Evolutionary conservation across 306 rosid species (phyloP).

Genomic region (Echinosophora koreensis): DNA sequence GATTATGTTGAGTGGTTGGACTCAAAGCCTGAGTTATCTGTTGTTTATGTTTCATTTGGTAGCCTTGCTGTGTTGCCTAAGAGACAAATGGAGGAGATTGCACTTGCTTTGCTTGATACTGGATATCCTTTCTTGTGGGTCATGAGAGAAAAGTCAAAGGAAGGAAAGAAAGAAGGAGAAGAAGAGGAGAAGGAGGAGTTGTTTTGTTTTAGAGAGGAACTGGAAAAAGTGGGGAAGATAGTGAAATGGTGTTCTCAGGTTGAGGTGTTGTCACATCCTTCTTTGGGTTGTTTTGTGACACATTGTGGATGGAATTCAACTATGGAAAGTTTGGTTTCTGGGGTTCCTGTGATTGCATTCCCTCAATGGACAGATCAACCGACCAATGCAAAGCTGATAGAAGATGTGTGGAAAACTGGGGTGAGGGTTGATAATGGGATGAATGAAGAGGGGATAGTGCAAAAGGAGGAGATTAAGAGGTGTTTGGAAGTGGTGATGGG

Average conservation of each 20-base stretch:
- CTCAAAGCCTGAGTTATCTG: slow-evolving; percentile 52
- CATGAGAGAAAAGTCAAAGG: slow-evolving; percentile 32
- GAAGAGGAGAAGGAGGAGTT: slow-evolving; percentile 18
- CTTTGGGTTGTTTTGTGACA: slow-evolving; percentile 60
- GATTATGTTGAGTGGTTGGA: slow-evolving; percentile 65
- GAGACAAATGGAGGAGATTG: slow-evolving; percentile 69
- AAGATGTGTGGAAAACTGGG: slow-evolving; percentile 60
- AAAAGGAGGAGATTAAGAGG: slow-evolving; percentile 53
- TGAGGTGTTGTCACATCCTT: slow-evolving; percentile 60
- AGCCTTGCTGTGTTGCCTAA: slow-evolving; percentile 45
- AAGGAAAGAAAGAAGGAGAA: neutral
- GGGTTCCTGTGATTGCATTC: slow-evolving; percentile 63
- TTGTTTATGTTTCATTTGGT: slow-evolving; percentile 76
- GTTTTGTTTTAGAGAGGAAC: slow-evolving; percentile 38
- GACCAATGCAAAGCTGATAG: slow-evolving; percentile 61
- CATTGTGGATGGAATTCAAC: slow-evolving; percentile 78
- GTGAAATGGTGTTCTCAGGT: slow-evolving; percentile 67
- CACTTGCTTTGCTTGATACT: slow-evolving; percentile 57
- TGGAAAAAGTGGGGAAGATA: slow-evolving; percentile 55
- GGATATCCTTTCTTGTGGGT: slow-evolving; percentile 68
- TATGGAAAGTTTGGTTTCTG: slow-evolving; percentile 53
- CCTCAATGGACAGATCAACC: slow-evolving; percentile 67
- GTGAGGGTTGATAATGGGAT: slow-evolving; percentile 46
- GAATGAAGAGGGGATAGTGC: slow-evolving; percentile 51
- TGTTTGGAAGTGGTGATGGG: slow-evolving; percentile 64